A percentile compares a stretch with the other conserved stretches of the same genome.
Evolutionary conservation across 192 early-diverging fungal species (phyloP).

Genomic region (Backusella psychrophila): DNA sequence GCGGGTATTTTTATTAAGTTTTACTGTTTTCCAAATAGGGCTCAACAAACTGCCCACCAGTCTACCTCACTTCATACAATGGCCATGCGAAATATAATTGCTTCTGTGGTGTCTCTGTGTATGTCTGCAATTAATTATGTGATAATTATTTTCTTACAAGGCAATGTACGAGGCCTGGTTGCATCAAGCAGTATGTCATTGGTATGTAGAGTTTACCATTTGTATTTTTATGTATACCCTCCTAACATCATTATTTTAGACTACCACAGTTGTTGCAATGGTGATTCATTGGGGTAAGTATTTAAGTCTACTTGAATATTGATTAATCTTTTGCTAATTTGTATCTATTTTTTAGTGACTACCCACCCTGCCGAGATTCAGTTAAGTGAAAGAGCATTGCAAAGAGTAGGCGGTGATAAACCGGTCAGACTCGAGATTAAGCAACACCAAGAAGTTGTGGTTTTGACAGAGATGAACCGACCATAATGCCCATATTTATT

Average conservation of each 20-base stretch:
- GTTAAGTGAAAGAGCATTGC: constrained; percentile 18
- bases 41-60: constrained; percentile 27
- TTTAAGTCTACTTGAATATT: not conserved
- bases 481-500: not conserved
- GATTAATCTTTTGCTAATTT: not conserved
- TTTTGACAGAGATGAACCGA: constrained; percentile 23
- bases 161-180: constrained; percentile 39
- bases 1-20: constrained; percentile 18
- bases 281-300: constrained; percentile 22
- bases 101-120: constrained; percentile 34
- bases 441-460: constrained; percentile 39
- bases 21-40: constrained; percentile 14
- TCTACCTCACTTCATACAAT: constrained; percentile 17
- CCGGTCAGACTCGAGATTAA: constrained; percentile 34
- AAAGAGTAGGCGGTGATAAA: constrained; percentile 21
- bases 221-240: not conserved
- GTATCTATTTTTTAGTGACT: constrained; percentile 1
- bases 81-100: constrained; percentile 40
- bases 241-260: not conserved
- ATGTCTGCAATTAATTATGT: constrained; percentile 35
- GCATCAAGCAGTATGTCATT: constrained; percentile 40
- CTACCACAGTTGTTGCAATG: constrained; percentile 7
- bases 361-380: constrained; percentile 27
- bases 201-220: constrained; percentile 7
- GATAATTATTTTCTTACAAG: constrained; percentile 35